phyloP scores from a whole-genome alignment of 345 rosid genomes.

The Angophora floribunda region DNA sequence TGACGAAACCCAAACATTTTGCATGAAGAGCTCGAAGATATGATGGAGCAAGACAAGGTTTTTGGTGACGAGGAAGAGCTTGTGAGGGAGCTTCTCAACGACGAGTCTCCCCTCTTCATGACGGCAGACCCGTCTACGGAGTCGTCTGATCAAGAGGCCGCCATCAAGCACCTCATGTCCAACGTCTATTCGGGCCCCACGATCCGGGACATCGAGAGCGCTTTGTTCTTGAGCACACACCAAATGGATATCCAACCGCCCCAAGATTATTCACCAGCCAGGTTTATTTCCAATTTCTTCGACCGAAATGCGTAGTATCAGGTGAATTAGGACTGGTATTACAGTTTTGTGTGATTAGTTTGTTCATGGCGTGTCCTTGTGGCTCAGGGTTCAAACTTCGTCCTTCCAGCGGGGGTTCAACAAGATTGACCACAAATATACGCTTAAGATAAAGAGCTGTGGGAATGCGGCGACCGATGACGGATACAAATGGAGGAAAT shows the following conservation, averaged over 20 bases:
- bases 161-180: slow-evolving; percentile 19
- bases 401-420: slow-evolving; percentile 18
- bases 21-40: not conserved
- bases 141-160: slow-evolving; percentile 2
- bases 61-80: slow-evolving; percentile 31
- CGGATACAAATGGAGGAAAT: slow-evolving; percentile 97
- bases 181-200: slow-evolving; percentile 47
- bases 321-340: not conserved
- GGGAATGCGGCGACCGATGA: slow-evolving; percentile 59
- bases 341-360: not conserved
- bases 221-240: slow-evolving; percentile 16
- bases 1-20: not conserved
- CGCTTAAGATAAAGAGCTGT: slow-evolving; percentile 50
- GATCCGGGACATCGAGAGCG: slow-evolving; percentile 39
- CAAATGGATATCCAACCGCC: not conserved
- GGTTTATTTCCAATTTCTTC: not conserved
- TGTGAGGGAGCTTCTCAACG: slow-evolving; percentile 38
- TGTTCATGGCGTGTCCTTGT: not conserved
- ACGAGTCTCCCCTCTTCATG: slow-evolving; percentile 38
- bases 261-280: slow-evolving; percentile 11
- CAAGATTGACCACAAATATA: slow-evolving; percentile 58
- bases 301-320: not conserved
- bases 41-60: slow-evolving; percentile 19
- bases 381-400: slow-evolving; percentile 2
- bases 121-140: not conserved